Percentiles rank a stretch among this genome's conserved stretches.
phyloP scores from a whole-genome alignment of 345 rosid species.

The Acer saccharum region DNA sequence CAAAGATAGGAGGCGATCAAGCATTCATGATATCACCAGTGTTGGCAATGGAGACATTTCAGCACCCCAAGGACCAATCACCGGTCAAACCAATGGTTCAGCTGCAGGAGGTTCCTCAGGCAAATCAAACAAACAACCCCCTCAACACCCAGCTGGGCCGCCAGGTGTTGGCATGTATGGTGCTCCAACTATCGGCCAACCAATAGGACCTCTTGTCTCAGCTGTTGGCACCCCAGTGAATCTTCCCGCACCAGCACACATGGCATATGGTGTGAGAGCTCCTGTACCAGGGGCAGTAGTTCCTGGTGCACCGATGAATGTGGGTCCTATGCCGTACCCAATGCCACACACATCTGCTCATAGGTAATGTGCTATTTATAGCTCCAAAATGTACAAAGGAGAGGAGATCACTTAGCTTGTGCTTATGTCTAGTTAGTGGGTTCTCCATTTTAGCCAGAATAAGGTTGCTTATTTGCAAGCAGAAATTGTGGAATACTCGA shows the following conservation, averaged over 20 bases:
- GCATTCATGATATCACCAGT: conserved; percentile 95
- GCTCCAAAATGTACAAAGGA: conserved; percentile 51
- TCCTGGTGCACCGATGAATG: conserved; percentile 79
- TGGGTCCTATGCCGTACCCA: conserved; percentile 67
- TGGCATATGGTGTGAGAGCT: conserved; percentile 77
- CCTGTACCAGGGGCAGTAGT: conserved; percentile 66
- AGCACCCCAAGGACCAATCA: conserved; percentile 79
- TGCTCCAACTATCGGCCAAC: conserved; percentile 77
- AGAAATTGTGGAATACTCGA: conserved; percentile 22
- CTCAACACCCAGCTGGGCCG: conserved; percentile 49
- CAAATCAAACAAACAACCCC: conserved; percentile 60
- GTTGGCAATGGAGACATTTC: conserved; percentile 73
- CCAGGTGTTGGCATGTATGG: conserved; percentile 61
- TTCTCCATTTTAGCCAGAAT: conserved; percentile 37
- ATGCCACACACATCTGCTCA: conserved; percentile 77
- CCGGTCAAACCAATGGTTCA: conserved; percentile 77
- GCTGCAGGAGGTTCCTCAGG: conserved; percentile 52
- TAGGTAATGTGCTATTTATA: conserved; percentile 48
- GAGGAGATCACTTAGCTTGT: conserved; percentile 32
- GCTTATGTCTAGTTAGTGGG: conserved; percentile 18
- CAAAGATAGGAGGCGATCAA: conserved; percentile 92
- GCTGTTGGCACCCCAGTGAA: conserved; percentile 96
- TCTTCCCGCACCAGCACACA: conserved; percentile 68
- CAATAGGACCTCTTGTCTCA: conserved; percentile 75
- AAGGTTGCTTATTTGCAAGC: conserved; percentile 41